These are phyloP conservation scores for Neolentinus lepideus DNA, from an alignment of 1,284 basidiomycete genomes.

Conservation along the genomic window DNA sequence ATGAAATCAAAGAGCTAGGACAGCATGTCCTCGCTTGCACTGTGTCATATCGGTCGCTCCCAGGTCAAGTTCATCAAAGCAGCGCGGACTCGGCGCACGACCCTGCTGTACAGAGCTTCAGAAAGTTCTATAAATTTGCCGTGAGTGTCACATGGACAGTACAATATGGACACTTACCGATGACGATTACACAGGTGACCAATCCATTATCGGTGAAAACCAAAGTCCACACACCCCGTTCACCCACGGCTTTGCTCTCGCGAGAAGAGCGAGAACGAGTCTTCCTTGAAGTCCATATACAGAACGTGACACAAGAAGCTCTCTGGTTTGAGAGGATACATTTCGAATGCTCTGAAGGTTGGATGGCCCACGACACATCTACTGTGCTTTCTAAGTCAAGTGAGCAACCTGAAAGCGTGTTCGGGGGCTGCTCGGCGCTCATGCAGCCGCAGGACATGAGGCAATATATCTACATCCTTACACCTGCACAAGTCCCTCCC, in stretches of 20 bases:
- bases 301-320: conserved; percentile 73
- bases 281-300: conserved; percentile 84
- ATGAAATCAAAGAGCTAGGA: conserved; percentile 80
- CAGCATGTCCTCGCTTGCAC: conserved; percentile 77
- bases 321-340: conserved; percentile 73
- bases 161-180: neutral
- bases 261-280: conserved; percentile 64
- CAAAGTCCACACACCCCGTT: conserved; percentile 71
- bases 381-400: conserved; percentile 21
- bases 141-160: conserved; percentile 37
- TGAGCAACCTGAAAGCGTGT: conserved; percentile 31
- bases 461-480: conserved; percentile 80
- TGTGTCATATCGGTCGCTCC: conserved; percentile 63
- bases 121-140: conserved; percentile 85
- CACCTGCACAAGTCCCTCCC: conserved; percentile 37
- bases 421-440: conserved; percentile 54
- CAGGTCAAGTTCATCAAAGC: conserved; percentile 20
- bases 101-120: conserved; percentile 60
- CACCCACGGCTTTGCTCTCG: conserved; percentile 62
- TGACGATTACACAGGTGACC: conserved; percentile 42
- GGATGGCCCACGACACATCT: conserved; percentile 50
- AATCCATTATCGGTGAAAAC: conserved; percentile 89
- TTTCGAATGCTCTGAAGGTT: conserved; percentile 68
- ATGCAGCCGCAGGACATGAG: conserved; percentile 78
- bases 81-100: conserved; percentile 32